Conservation (phyloP, 306 rosid species). For the Senna tora region DNA sequence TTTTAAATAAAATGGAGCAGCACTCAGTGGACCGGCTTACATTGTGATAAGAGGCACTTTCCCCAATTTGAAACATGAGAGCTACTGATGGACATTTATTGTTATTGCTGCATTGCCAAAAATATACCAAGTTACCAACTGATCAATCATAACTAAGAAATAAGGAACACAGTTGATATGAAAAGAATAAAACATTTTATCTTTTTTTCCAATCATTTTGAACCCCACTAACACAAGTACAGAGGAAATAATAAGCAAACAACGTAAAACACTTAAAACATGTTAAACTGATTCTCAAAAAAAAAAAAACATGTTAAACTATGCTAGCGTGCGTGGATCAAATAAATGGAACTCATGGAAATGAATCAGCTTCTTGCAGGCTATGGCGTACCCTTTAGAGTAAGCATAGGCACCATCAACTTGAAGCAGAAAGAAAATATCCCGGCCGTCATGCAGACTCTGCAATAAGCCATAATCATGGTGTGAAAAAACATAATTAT, state of each 20-base stretch:
- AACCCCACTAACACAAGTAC: conserved; percentile 1
- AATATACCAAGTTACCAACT: conserved; percentile 19
- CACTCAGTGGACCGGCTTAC: conserved; percentile 52
- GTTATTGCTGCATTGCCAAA: conserved; percentile 59
- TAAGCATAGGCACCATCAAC: conserved; percentile 78
- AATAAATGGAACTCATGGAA: neutral
- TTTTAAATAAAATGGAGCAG: neutral
- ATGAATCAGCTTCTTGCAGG: conserved; percentile 12
- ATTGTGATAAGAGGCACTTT: conserved; percentile 71
- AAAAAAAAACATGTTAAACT: conserved; percentile 8
- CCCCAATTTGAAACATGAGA: conserved; percentile 93
- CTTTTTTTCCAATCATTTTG: conserved; percentile 22
- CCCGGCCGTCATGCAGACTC: conserved; percentile 90
- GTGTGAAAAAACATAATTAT: neutral
- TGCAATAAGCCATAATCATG: conserved; percentile 42
- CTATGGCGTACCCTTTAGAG: conserved; percentile 69
- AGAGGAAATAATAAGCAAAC: neutral
- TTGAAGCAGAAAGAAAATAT: conserved; percentile 79
- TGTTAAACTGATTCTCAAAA: too few species aligned
- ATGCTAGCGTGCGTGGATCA: neutral
- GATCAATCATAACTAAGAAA: conserved; percentile 24
- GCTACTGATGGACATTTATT: conserved; percentile 88
- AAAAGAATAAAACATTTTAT: neutral
- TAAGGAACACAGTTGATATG: neutral
- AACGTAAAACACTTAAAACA: conserved; percentile 6